phyloP scores from a whole-genome alignment of 2,329 filamentous ascomycete genomes.

The Aspergillus tanneri region DNA sequence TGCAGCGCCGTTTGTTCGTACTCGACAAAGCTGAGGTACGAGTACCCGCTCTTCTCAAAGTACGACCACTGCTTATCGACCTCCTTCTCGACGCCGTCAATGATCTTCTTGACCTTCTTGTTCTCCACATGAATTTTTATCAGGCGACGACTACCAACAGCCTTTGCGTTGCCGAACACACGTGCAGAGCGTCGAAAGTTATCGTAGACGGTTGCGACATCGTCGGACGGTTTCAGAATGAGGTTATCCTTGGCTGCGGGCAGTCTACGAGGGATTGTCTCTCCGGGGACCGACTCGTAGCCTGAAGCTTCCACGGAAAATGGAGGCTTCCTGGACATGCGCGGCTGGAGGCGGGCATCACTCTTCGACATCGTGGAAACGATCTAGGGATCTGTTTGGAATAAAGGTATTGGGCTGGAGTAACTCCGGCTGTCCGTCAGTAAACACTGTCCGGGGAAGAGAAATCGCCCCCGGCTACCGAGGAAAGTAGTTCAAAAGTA shows the following conservation, averaged over 20 bases:
- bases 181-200: conserved; percentile 69
- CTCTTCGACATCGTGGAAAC: conserved; percentile 33
- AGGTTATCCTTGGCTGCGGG: conserved; percentile 69
- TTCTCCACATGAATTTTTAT: conserved; percentile 76
- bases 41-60: conserved; percentile 78
- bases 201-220: conserved; percentile 75
- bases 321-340: conserved; percentile 66
- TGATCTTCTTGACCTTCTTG: conserved; percentile 85
- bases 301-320: conserved; percentile 73
- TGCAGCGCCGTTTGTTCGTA: conserved; percentile 70
- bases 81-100: conserved; percentile 75
- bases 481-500: not conserved
- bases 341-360: conserved; percentile 39
- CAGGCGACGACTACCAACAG: conserved; percentile 70
- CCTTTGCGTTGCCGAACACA: conserved; percentile 61
- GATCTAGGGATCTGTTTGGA: conserved; percentile 1
- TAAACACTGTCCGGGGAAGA: not conserved
- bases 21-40: conserved; percentile 74
- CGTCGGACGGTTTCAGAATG: conserved; percentile 62
- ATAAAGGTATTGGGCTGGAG: not conserved
- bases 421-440: not conserved
- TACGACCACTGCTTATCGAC: conserved; percentile 90
- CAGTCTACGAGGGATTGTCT: conserved; percentile 80
- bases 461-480: not conserved
- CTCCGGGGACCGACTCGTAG: conserved; percentile 68